Base-by-base conservation (phyloP, 2,329 filamentous ascomycete species). In the Alternaria dauci region DNA sequence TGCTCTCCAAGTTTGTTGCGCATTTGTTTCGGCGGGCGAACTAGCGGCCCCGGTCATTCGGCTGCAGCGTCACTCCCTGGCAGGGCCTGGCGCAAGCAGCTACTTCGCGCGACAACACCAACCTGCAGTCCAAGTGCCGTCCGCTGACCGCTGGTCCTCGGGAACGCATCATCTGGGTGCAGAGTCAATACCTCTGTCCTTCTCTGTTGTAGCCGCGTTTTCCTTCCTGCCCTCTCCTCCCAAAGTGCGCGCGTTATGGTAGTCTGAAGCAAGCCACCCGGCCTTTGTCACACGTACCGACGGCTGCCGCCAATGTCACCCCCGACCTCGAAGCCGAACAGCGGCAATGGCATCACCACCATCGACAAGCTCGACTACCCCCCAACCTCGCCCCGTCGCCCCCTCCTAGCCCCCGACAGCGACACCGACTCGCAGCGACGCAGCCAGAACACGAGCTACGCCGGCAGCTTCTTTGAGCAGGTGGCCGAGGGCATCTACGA, bases 401-500 rank as follows among this genome's bases (percentile, higher is more conserved):
- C 81, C 5, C 78, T 84, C 18, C 77, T 83, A 11, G 73, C 73
- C 38, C 67, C 71, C 62, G 73, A 78, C 63, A 72, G 76, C 62
- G 70, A 77, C 42, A 70, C 70, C 23, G 71, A 71, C 48, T 71
- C 67, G n/a, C 71, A 66, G 47, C 71, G 74, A 16, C 74, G 70
- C 38, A 82, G 79, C 61, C 77, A 80, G 59, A 76, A 79, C 59
- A 80, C 74, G 58, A 83, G 81, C 70, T 80, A 81, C 73, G 81
- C 81, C 52, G 82, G 82, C 61, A 83, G 79, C 76, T 85, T 89
- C 72, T 84, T 89, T 72, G 86, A 82, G 58, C 82, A 88, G 69
- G 85, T 89, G 11, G 86, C 87, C 30, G 85, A 86, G 55, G 86
- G 85, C 66, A 87, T 89, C 67, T 82, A 85, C 55, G 83, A 85